phyloP scores from a whole-genome alignment of 192 early-diverging fungal species.

The Coemansia sp. region DNA sequence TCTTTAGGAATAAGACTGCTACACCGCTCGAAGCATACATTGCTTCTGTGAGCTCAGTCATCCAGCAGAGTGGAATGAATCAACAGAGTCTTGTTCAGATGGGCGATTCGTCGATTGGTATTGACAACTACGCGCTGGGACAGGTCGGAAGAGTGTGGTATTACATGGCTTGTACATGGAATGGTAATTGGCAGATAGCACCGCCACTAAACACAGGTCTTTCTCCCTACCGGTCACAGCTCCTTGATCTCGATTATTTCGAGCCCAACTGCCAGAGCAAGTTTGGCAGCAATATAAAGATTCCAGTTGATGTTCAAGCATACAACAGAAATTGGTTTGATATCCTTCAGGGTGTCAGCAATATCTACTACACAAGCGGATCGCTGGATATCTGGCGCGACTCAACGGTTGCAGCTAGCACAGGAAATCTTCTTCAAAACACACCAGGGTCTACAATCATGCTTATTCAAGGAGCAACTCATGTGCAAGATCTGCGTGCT shows the following conservation, averaged over 20 bases:
- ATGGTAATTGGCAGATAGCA: conserved; percentile 59
- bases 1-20: conserved; percentile 16
- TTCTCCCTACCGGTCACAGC: conserved; percentile 28
- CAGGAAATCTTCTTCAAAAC: conserved; percentile 16
- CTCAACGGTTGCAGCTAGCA: conserved; percentile 12
- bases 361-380: conserved; percentile 30
- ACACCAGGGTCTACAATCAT: conserved; percentile 17
- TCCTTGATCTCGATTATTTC: conserved; percentile 31
- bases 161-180: conserved; percentile 63
- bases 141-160: conserved; percentile 48
- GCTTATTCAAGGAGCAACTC: conserved; percentile 26
- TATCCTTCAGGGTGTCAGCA: conserved; percentile 14
- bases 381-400: conserved; percentile 26
- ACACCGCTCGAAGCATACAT: conserved; percentile 19
- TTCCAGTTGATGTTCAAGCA: conserved; percentile 16
- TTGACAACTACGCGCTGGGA: conserved; percentile 35
- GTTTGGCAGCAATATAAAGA: conserved; percentile 27
- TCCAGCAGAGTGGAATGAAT: conserved; percentile 8
- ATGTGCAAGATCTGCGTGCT: conserved; percentile 19
- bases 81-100: conserved; percentile 13
- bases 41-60: conserved; percentile 8
- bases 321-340: conserved; percentile 28
- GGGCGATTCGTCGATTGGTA: conserved; percentile 22
- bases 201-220: conserved; percentile 24
- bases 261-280: conserved; percentile 34